phyloP scores from a whole-genome alignment of 1,284 basidiomycete genomes.

The Sanguinoderma infundibulare region DNA sequence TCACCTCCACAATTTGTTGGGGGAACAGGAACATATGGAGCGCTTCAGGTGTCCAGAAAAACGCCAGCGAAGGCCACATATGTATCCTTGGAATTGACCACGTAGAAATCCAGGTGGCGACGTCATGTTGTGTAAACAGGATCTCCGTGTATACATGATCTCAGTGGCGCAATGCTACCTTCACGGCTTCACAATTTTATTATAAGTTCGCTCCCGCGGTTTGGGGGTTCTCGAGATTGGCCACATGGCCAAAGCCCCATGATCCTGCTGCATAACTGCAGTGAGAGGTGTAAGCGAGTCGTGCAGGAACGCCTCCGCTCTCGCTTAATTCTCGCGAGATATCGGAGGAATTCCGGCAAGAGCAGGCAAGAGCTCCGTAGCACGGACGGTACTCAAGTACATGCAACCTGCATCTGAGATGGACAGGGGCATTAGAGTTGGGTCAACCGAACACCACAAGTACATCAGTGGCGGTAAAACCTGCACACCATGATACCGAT shows the following conservation, averaged over 20 bases:
- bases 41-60: no score
- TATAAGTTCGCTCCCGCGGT: not conserved
- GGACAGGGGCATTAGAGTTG: not conserved
- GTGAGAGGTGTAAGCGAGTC: constrained; percentile 71
- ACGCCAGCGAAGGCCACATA: no score
- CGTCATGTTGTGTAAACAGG: no score
- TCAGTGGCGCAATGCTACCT: not conserved
- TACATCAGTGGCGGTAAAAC: no score
- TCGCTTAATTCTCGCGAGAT: constrained; percentile 63
- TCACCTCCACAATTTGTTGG: no score
- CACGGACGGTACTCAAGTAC: no score
- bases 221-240: constrained; percentile 4
- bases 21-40: no score
- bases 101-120: no score
- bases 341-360: constrained; percentile 65
- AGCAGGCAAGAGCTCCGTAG: constrained; percentile 70
- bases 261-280: constrained; percentile 65
- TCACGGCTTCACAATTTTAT: constrained; percentile 4
- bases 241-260: constrained; percentile 21
- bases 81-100: no score
- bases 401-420: constrained; percentile 66
- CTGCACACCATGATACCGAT: constrained; percentile 57
- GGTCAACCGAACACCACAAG: no score
- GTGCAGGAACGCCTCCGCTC: constrained; percentile 61
- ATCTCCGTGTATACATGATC: not conserved